Conservation (phyloP, 306 rosid species). For the Cucurbita moschata region DNA sequence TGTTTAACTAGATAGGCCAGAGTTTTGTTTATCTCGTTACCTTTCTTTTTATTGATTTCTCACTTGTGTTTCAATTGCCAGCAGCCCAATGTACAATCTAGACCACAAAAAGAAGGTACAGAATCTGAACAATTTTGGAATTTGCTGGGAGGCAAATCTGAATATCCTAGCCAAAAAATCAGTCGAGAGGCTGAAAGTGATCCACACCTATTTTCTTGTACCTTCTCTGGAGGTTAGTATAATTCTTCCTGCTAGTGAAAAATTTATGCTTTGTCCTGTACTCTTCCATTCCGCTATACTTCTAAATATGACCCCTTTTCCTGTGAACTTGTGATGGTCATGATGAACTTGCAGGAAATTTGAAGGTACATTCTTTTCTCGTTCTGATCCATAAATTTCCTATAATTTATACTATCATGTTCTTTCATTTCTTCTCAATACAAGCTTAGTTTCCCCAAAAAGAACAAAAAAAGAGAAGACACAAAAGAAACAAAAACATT, state of each 20-base stretch:
- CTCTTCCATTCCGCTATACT: not conserved
- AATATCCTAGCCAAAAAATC: conserved; percentile 70
- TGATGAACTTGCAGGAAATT: conserved; percentile 37
- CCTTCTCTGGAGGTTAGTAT: conserved; percentile 47
- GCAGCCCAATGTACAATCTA: conserved; percentile 85
- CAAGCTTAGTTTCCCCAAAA: not conserved
- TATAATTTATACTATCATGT: not conserved
- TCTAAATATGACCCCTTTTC: conserved; percentile 13
- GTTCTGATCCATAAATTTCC: conserved; percentile 7
- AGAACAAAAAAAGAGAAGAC: too few relatives aligned
- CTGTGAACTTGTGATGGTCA: conserved; percentile 16
- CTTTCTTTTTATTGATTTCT: conserved; percentile 14
- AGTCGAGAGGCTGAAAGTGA: conserved; percentile 54
- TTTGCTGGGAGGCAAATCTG: conserved; percentile 68
- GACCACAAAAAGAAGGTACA: conserved; percentile 65
- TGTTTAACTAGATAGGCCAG: not conserved
- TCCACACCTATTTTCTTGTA: conserved; percentile 73
- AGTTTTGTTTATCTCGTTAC: conserved; percentile 1
- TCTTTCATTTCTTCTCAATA: not conserved
- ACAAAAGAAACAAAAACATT: too few relatives aligned
- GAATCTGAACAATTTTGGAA: conserved; percentile 95
- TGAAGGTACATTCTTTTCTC: conserved; percentile 48
- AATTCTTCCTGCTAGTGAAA: conserved; percentile 6
- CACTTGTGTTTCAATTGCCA: conserved; percentile 23
- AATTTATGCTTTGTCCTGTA: conserved; percentile 9